Evolutionary conservation across 2,329 filamentous ascomycete species (phyloP).

Genomic region (Aspergillus luchuensis): DNA sequence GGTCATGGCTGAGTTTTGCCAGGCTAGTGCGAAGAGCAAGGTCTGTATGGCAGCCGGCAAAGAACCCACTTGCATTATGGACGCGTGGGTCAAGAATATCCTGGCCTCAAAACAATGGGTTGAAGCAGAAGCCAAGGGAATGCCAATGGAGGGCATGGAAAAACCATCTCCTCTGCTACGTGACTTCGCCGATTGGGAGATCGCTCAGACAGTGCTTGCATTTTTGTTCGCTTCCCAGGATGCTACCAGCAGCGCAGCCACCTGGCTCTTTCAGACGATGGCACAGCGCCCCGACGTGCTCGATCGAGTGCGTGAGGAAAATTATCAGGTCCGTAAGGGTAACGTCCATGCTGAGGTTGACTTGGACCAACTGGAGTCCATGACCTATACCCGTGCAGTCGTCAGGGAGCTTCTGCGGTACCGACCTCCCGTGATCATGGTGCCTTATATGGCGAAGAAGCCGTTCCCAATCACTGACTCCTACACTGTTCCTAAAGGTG

Average conservation of each 20-base stretch:
- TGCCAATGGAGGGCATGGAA: constrained; percentile 48
- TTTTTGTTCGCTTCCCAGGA: constrained; percentile 59
- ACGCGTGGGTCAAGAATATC: constrained; percentile 83
- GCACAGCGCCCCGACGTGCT: constrained; percentile 56
- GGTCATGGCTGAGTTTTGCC: constrained; percentile 78
- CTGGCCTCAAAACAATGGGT: constrained; percentile 75
- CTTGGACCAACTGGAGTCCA: constrained; percentile 36
- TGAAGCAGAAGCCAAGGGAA: constrained; percentile 68
- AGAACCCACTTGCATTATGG: constrained; percentile 80
- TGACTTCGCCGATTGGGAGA: constrained; percentile 54
- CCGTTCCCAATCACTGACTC: constrained; percentile 50
- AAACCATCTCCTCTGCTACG: constrained; percentile 54
- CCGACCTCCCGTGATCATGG: constrained; percentile 57
- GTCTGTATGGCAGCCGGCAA: constrained; percentile 79
- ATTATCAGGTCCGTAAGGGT: constrained; percentile 48
- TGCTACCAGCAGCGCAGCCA: constrained; percentile 56
- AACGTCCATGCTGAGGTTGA: constrained; percentile 45
- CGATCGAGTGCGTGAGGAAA: constrained; percentile 50
- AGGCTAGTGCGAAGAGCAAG: constrained; percentile 84
- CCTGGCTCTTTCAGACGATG: constrained; percentile 56
- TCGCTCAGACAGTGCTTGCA: constrained; percentile 55
- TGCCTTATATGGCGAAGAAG: constrained; percentile 54
- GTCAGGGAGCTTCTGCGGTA: constrained; percentile 57
- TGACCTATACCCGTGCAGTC: constrained; percentile 56
- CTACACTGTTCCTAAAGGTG: constrained; percentile 53